Percentiles rank a stretch among this genome's conserved stretches.
phyloP scores from a whole-genome alignment of 352 stramenopile genomes.

The Globisporangium megalacanthum region DNA sequence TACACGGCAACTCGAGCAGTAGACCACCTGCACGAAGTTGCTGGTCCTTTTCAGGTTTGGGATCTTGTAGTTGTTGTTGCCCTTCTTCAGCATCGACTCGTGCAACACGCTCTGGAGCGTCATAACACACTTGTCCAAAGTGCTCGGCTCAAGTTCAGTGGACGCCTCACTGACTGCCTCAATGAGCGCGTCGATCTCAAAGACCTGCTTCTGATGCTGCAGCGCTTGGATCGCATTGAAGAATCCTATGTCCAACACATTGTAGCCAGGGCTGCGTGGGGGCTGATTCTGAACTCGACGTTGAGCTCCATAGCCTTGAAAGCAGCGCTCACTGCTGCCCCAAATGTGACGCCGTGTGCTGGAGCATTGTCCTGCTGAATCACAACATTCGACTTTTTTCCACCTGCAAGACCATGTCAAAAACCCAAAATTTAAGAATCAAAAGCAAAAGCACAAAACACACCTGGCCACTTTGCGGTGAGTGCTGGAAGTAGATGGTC shows the following conservation, averaged over 20 bases:
- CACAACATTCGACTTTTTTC: background rate
- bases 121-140: background rate
- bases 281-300: slow-evolving; percentile 1
- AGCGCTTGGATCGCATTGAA: slow-evolving; percentile 5
- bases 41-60: background rate
- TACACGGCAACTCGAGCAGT: background rate
- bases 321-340: background rate
- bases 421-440: too few species aligned
- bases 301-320: background rate
- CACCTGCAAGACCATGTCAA: too few species aligned
- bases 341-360: background rate
- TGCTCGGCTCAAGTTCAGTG: background rate
- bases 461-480: too few species aligned
- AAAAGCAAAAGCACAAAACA: too few species aligned
- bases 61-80: background rate
- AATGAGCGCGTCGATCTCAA: background rate
- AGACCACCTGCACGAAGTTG: background rate
- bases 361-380: slow-evolving; percentile 7
- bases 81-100: background rate
- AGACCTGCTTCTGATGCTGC: background rate
- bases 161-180: background rate
- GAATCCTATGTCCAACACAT: slow-evolving; percentile 3
- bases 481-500: too few species aligned
- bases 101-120: slow-evolving; percentile 1
- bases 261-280: background rate